Percentiles rank a stretch among this genome's conserved stretches.
phyloP scores from a whole-genome alignment of 169 alveolate genomes.

The Cardiosporidium cionae region DNA sequence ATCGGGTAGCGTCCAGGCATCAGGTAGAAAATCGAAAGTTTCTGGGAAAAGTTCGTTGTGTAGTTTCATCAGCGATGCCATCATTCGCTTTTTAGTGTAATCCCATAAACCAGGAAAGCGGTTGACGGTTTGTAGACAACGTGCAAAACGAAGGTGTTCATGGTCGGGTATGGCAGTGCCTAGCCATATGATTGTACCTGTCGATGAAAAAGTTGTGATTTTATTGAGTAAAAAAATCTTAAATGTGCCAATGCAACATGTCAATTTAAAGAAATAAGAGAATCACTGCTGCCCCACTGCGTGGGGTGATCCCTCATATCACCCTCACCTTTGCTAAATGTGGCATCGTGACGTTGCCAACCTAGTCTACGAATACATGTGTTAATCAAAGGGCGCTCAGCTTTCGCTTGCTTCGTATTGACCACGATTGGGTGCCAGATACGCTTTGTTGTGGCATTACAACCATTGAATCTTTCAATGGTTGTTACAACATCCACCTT shows the following conservation, averaged over 20 bases:
- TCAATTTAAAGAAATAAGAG: too few relatives aligned
- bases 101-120: slow-evolving; percentile 40
- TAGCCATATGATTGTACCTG: slow-evolving; percentile 33
- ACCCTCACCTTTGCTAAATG: slow-evolving; percentile 13
- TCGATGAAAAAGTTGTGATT: background rate
- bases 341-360: slow-evolving; percentile 19
- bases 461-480: too few relatives aligned
- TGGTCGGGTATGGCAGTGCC: slow-evolving; percentile 33
- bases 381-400: slow-evolving; percentile 32
- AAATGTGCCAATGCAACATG: too few relatives aligned
- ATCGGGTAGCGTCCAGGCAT: slow-evolving; percentile 25
- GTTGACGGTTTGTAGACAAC: slow-evolving; percentile 6
- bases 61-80: slow-evolving; percentile 2
- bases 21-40: slow-evolving; percentile 20
- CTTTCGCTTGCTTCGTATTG: slow-evolving; percentile 26
- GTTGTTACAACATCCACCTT: too few relatives aligned
- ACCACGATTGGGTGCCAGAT: slow-evolving; percentile 1
- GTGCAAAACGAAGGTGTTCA: slow-evolving; percentile 20
- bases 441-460: too few relatives aligned
- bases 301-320: too few relatives aligned
- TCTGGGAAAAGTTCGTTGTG: slow-evolving; percentile 22
- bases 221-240: too few relatives aligned
- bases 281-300: too few relatives aligned
- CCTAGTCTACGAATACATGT: slow-evolving; percentile 24
- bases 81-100: slow-evolving; percentile 22